Evolutionary conservation across 768 basidiomycete species (phyloP), one percentile per base, ranked within the genome.

Genomic region (Glaciozyma antarctica): DNA sequence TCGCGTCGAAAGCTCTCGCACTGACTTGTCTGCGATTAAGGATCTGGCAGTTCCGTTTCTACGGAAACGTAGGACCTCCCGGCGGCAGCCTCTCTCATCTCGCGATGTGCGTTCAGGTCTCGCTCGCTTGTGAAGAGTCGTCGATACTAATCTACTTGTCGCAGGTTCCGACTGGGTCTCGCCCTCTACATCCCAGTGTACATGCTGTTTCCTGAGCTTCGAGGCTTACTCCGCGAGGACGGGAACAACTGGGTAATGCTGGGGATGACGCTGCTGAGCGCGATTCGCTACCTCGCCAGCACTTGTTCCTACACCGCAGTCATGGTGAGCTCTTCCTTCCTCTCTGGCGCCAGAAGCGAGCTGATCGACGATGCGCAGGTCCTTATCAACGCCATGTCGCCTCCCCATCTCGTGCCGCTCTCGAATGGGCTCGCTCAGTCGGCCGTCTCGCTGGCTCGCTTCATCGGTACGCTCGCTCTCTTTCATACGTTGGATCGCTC

Each of bases 381-480:
- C 63, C 54, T 64, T 54, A 63, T 55, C 64, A 91, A 71, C 61
- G 63, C 73, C 65, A 89, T 94, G 88, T 90, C 92, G 0, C 92
- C 94, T 3, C 90, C 92, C 2, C 81, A 82, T 47, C 85, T 90
- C 12, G 84, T 98, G 48, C 90, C 91, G 10, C 84, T 90, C 65
- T 90, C 94, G 15, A 99, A 98, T 74, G 95, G 94, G 22, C 84
- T 94, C 26, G 95, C 92, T 0, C 95, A 99, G 77, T 92, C 90
- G 73, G 88, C 90, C 41, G 93, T 94, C 68, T 92, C 90, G 69
- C 84, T 94, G 30, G 90, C 93, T 6, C 83, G 95, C 48, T 95
- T 92, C 78, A 73, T 90, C 45, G 95, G 64, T 38, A 12, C 28
- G 19, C 16, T 55, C 24, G 34, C 34, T 53, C 34, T n/a, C 26